phyloP scores from a whole-genome alignment of 805 yeast species.

The Candida schatavii region DNA sequence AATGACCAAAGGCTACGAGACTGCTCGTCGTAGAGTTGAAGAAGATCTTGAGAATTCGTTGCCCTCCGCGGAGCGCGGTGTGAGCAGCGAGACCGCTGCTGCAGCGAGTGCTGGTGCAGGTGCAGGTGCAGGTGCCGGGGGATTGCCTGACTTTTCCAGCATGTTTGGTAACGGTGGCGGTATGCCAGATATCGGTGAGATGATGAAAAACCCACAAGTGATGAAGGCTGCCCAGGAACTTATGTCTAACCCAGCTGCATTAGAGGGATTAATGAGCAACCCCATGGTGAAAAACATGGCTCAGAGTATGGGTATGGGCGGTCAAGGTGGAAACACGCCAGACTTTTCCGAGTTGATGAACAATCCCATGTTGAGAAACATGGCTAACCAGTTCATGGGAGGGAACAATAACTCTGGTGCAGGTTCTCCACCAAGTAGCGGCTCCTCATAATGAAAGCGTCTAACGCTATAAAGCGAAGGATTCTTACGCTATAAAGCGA shows the following conservation, averaged over 20 bases:
- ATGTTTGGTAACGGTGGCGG: slow-evolving; percentile 75
- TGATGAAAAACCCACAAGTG: slow-evolving; percentile 88
- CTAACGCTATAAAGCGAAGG: background rate
- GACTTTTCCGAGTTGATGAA: slow-evolving; percentile 70
- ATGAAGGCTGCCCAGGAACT: slow-evolving; percentile 85
- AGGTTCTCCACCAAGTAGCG: slow-evolving; percentile 1
- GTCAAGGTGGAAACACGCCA: slow-evolving; percentile 39
- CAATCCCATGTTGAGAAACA: slow-evolving; percentile 71
- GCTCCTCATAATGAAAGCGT: background rate
- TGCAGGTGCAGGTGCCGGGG: slow-evolving; percentile 44
- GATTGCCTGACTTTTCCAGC: slow-evolving; percentile 74
- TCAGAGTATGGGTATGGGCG: slow-evolving; percentile 62
- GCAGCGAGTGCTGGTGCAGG: slow-evolving; percentile 37
- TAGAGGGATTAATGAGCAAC: slow-evolving; percentile 71
- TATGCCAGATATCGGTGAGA: slow-evolving; percentile 60
- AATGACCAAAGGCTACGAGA: slow-evolving; percentile 90
- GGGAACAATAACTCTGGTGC: slow-evolving; percentile 20
- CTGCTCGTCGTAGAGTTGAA: slow-evolving; percentile 85
- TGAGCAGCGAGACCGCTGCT: slow-evolving; percentile 9
- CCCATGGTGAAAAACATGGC: slow-evolving; percentile 87
- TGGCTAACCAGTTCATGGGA: slow-evolving; percentile 73
- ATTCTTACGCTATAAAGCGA: background rate
- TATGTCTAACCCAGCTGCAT: slow-evolving; percentile 82
- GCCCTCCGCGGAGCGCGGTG: slow-evolving; percentile 22
- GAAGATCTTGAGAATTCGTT: slow-evolving; percentile 56